phyloP scores from a whole-genome alignment of 345 rosid species.

The Hevea brasiliensis region DNA sequence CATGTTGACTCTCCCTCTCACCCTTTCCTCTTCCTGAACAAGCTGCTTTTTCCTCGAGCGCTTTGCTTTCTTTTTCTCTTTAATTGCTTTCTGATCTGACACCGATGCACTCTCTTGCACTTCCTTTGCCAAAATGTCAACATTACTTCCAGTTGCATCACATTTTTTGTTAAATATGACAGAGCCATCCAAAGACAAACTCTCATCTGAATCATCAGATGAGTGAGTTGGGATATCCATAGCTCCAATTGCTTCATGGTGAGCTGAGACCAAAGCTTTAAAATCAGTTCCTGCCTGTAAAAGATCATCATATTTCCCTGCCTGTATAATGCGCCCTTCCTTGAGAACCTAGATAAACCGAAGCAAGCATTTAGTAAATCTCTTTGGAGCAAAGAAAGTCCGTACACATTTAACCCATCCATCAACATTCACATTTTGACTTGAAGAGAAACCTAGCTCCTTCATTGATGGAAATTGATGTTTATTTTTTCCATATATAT shows the following conservation, averaged over 20 bases:
- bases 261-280: slow-evolving; percentile 87
- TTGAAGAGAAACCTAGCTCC: neutral
- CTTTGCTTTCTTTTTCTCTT: slow-evolving; percentile 87
- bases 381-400: neutral
- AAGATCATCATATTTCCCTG: slow-evolving; percentile 96
- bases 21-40: slow-evolving; percentile 99
- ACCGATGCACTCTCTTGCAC: slow-evolving; percentile 74
- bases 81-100: slow-evolving; percentile 74
- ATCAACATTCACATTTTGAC: neutral
- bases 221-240: slow-evolving; percentile 88
- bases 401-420: neutral
- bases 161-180: slow-evolving; percentile 47
- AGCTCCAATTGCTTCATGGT: slow-evolving; percentile 95
- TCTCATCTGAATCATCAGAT: slow-evolving; percentile 90
- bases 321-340: slow-evolving; percentile 92
- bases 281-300: slow-evolving; percentile 98
- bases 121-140: slow-evolving; percentile 81
- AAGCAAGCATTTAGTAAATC: slow-evolving; percentile 1
- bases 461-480: neutral
- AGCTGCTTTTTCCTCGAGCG: slow-evolving; percentile 91
- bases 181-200: slow-evolving; percentile 40
- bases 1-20: slow-evolving; percentile 94
- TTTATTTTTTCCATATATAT: neutral
- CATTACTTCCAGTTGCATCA: slow-evolving; percentile 49
- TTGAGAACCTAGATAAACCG: slow-evolving; percentile 68